Evolutionary conservation across 2,329 filamentous ascomycete genomes (phyloP), one percentile per base, ranked within the genome.

Genomic region (Colletotrichum sp.): DNA sequence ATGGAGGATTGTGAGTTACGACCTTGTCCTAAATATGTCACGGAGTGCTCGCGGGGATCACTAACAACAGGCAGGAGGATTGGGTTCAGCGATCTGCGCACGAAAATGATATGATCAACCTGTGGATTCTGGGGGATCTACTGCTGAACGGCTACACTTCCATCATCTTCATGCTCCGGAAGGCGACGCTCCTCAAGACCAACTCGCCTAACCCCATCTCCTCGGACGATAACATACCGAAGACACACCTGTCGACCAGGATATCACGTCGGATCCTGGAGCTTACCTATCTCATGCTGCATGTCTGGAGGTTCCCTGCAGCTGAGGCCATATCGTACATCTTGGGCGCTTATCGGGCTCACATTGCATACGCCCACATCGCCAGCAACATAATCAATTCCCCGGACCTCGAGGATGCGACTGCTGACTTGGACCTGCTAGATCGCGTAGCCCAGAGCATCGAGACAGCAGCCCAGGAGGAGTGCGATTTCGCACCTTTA

Each of bases 151-250:
- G 80, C 13, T 80, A 81, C 33, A 81, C 79, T 4, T 79, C 77
- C 69, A 79, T 82, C 62, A 78, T 82, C 31, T 82, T 81, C 75
- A 82, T 82, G 81, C 80, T 82, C 24, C 77, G 81, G 61, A 82
- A 82, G 62, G 78, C 75, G 11, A 62, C 68, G 0, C 58, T 74
- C 1, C 59, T 66, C n/a, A 59, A 69, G 9, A 62, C 63, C 2
- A 69, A 71, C 55, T 63, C 54, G 6, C 72, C 58, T 13, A 67
- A 67, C 3, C 69, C 63, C 1, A 29, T 34, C 16, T 65, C 64
- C 1, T 68, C 63, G 7, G 72, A 74, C 31, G 54, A 59, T 8
- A 72, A 65, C 58, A 65, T 69, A 6, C 72, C 69, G 8, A 38
- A 38, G 9, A 72, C 61, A 6, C 31, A 67, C 38, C 38, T 64